These are phyloP conservation scores for Allium cepa DNA, from an alignment of 106 monocot genomes.

Conservation along the genomic window DNA sequence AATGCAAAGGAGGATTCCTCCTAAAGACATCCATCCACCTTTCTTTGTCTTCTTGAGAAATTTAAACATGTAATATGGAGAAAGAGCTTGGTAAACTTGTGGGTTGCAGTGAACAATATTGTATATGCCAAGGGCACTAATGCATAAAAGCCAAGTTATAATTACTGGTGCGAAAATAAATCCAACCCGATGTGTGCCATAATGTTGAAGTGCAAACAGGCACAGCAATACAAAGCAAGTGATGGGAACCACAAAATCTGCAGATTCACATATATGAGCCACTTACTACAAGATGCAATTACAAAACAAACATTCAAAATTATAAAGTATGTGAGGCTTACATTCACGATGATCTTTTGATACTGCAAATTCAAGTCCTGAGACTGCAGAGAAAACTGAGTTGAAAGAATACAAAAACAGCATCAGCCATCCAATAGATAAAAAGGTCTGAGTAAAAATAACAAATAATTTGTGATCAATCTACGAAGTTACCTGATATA, in stretches of 20 bases:
- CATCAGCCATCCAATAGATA: slow-evolving; percentile 1
- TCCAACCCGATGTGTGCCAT: slow-evolving; percentile 65
- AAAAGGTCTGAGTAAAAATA: too few species aligned
- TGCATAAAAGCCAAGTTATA: slow-evolving; percentile 58
- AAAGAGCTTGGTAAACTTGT: slow-evolving; percentile 54
- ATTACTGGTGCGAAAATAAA: slow-evolving; percentile 64
- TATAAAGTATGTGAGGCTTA: slow-evolving; percentile 20
- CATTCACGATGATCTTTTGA: slow-evolving; percentile 53
- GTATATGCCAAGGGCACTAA: slow-evolving; percentile 66
- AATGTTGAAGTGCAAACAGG: slow-evolving; percentile 71
- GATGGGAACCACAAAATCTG: slow-evolving; percentile 71
- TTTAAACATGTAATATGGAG: slow-evolving; percentile 71
- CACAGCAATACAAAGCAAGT: slow-evolving; percentile 64
- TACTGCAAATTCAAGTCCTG: slow-evolving; percentile 58
- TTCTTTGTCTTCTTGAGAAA: slow-evolving; percentile 69
- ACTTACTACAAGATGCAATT: too few species aligned
- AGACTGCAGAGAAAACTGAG: slow-evolving; percentile 70
- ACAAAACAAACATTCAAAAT: background rate
- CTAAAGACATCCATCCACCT: slow-evolving; percentile 75
- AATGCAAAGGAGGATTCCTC: slow-evolving; percentile 72
- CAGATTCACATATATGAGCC: background rate
- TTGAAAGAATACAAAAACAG: background rate
- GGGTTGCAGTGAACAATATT: slow-evolving; percentile 62
- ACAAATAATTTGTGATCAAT: too few species aligned
- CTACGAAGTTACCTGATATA: slow-evolving; percentile 38